Evolutionary conservation across 176 grass and related monocot species (phyloP).

Genomic region (Miscanthus lutarioriparius): DNA sequence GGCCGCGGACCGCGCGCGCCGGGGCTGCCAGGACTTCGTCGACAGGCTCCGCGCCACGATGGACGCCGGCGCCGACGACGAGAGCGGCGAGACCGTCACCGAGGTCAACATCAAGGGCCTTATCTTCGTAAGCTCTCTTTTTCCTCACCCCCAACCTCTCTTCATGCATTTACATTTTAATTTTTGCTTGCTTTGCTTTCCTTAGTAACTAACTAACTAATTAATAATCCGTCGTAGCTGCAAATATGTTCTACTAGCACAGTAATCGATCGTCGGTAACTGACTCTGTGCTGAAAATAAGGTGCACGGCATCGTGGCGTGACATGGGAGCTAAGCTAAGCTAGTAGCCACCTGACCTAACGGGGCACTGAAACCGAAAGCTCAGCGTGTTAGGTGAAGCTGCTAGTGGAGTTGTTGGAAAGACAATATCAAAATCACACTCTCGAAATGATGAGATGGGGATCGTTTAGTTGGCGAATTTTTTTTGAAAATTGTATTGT

Average conservation of each 20-base stretch:
- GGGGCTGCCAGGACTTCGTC: slow-evolving; percentile 67
- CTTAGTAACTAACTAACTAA: no score
- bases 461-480: no score
- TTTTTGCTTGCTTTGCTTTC: not conserved
- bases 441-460: not conserved
- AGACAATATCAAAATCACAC: not conserved
- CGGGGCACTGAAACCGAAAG: not conserved
- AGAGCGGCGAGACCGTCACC: slow-evolving; percentile 62
- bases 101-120: slow-evolving; percentile 91
- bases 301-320: not conserved
- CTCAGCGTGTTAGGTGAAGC: not conserved
- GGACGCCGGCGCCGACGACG: slow-evolving; percentile 40
- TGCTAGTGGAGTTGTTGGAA: slow-evolving; percentile 21
- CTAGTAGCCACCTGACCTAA: not conserved
- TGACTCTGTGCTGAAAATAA: not conserved
- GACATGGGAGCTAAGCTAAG: not conserved
- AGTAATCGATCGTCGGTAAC: not conserved
- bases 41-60: slow-evolving; percentile 58
- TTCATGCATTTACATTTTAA: no score
- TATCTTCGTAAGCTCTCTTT: slow-evolving; percentile 66
- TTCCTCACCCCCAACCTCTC: no score
- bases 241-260: not conserved
- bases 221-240: not conserved
- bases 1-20: slow-evolving; percentile 49
- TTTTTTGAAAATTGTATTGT: no score